Conservation (phyloP, 2,329 filamentous ascomycete genomes). For the Alternaria angustiovoidea region DNA sequence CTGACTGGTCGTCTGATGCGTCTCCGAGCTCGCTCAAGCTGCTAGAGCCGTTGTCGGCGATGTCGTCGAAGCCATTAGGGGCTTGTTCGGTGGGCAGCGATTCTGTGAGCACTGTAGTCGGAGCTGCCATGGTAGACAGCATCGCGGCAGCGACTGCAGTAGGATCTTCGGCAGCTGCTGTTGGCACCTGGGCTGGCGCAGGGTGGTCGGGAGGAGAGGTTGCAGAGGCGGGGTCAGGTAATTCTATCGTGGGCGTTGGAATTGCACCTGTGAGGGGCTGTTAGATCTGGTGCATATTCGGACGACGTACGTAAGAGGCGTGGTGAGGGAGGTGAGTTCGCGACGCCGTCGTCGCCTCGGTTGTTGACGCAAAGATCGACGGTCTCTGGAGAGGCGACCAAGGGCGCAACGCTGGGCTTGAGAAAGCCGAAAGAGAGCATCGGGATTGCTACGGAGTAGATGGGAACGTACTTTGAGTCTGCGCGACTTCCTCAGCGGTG, state of each 20-base stretch:
- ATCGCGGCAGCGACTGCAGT: slow-evolving; percentile 29
- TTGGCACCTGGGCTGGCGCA: slow-evolving; percentile 26
- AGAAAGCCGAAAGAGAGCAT: background rate
- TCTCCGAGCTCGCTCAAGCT: slow-evolving; percentile 91
- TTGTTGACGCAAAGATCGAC: slow-evolving; percentile 31
- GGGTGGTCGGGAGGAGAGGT: slow-evolving; percentile 53
- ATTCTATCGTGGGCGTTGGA: slow-evolving; percentile 23
- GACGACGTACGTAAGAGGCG: background rate
- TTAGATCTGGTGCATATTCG: slow-evolving; percentile 9
- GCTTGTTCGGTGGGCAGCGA: slow-evolving; percentile 20
- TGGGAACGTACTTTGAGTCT: slow-evolving; percentile 32
- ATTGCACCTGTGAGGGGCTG: slow-evolving; percentile 20
- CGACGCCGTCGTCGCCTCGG: slow-evolving; percentile 24
- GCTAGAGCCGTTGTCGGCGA: slow-evolving; percentile 74
- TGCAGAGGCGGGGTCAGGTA: slow-evolving; percentile 48
- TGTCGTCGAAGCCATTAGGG: slow-evolving; percentile 50
- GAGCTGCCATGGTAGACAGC: slow-evolving; percentile 35
- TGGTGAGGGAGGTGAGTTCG: slow-evolving; percentile 16
- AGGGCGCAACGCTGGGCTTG: background rate
- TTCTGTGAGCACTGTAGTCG: slow-evolving; percentile 28
- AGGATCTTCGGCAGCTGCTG: slow-evolving; percentile 21
- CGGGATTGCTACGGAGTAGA: background rate
- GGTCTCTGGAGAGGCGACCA: slow-evolving; percentile 6
- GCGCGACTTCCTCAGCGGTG: slow-evolving; percentile 27
- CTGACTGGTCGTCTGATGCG: slow-evolving; percentile 69